phyloP scores from a whole-genome alignment of 257 asterid genomes.

The Nicotiana sylvestris region DNA sequence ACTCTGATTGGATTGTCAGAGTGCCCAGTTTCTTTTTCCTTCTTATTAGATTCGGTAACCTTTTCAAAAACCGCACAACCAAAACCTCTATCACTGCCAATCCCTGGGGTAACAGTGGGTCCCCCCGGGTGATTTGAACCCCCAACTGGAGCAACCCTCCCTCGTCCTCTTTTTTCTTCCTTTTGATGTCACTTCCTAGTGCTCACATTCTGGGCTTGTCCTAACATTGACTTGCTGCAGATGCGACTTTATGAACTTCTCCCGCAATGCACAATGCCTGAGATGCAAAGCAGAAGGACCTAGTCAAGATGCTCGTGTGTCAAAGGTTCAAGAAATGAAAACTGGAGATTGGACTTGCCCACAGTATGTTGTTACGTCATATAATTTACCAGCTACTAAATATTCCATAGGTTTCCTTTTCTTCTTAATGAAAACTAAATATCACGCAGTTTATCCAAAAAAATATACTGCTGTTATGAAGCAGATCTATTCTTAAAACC shows the following conservation, averaged over 20 bases:
- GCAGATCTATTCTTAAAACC: not conserved
- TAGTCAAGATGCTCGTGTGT: slow-evolving; percentile 12
- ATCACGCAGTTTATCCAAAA: not conserved
- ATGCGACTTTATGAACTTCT: slow-evolving; percentile 77
- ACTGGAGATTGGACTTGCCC: slow-evolving; percentile 85
- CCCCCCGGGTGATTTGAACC: not conserved
- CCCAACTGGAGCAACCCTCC: not conserved
- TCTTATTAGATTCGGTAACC: not conserved
- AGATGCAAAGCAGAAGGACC: slow-evolving; percentile 57
- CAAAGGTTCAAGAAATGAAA: slow-evolving; percentile 38
- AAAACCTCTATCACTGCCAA: not conserved
- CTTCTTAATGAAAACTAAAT: not conserved
- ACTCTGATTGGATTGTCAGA: not conserved
- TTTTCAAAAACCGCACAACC: not conserved
- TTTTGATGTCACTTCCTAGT: not conserved
- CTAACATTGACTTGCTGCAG: slow-evolving; percentile 41
- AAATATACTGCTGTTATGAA: not conserved
- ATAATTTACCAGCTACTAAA: not conserved
- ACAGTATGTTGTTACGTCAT: slow-evolving; percentile 47
- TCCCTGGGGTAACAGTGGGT: not conserved
- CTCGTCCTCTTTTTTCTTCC: not conserved
- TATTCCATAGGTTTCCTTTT: not conserved
- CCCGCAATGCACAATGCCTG: slow-evolving; percentile 58
- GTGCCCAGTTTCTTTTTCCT: not conserved
- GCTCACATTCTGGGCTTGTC: not conserved